Evolutionary conservation across 1,284 basidiomycete genomes (phyloP).

Genomic region (Pulveroboletus sp.): DNA sequence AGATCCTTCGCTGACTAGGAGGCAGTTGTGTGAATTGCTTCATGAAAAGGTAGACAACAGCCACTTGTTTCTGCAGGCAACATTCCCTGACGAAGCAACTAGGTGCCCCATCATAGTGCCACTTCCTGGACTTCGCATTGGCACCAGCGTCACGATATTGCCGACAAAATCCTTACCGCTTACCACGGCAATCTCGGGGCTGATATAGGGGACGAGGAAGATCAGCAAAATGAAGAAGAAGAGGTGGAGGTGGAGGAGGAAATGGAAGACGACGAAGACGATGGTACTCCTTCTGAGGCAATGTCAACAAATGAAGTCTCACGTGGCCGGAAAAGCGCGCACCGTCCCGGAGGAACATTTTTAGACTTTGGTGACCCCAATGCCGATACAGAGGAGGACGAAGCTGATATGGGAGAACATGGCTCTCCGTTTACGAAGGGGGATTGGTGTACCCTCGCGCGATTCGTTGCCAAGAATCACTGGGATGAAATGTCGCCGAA

Average conservation of each 20-base stretch:
- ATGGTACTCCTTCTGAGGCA: constrained; percentile 30
- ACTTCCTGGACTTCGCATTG: constrained; percentile 62
- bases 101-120: constrained; percentile 59
- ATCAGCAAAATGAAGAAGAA: constrained; percentile 35
- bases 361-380: constrained; percentile 16
- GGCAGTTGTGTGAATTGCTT: constrained; percentile 50
- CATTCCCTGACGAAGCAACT: constrained; percentile 9
- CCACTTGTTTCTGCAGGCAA: background rate
- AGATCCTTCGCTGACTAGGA: constrained; percentile 48
- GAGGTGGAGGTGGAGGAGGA: constrained; percentile 34
- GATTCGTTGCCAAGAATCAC: constrained; percentile 47
- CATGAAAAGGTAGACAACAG: constrained; percentile 44
- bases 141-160: constrained; percentile 55
- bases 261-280: constrained; percentile 31
- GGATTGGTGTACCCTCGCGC: constrained; percentile 56
- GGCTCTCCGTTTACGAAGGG: constrained; percentile 49
- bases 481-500: constrained; percentile 41
- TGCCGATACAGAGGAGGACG: constrained; percentile 37
- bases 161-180: constrained; percentile 60
- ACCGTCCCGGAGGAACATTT: constrained; percentile 14
- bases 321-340: constrained; percentile 2
- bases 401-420: constrained; percentile 49
- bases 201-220: constrained; percentile 29
- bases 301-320: constrained; percentile 17
- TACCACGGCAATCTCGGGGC: constrained; percentile 32